Evolutionary conservation across 768 basidiomycete genomes (phyloP), one percentile per base, ranked within the genome.

Genomic region (Daedaleopsis sinensis): DNA sequence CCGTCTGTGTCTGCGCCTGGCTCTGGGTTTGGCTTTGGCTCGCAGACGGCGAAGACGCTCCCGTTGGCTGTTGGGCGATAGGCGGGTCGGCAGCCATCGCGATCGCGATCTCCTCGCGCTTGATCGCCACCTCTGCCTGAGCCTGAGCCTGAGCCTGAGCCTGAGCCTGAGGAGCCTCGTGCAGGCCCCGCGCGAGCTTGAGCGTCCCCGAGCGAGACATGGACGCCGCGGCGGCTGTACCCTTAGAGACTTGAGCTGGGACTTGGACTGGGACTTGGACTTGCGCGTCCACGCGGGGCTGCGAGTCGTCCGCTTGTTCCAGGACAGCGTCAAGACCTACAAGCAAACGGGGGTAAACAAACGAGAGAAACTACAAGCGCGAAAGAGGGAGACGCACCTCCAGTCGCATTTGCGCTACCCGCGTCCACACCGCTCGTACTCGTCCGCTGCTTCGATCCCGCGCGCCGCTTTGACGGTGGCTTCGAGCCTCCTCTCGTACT

Each of bases 161-260:
- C 39, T 38, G 52, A 36, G 50, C 23, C 52, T 57, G 55, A 18
- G 50, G 27, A 11, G 50, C 50, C 1, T 43, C 48, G 51, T 55
- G 56, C 46, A 50, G 49, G 44, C 56, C 56, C 21, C 57, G 52
- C n/a, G 56, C 38, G 2, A 62, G 19, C 37, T 53, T 10, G 24
- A 63, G 47, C 47, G 37, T 58, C 6, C 62, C 62, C 42, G 62
- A 63, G 35, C 53, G 62, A 48, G 58, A 51, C 35, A 38, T 42
- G 12, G 19, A 42, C 39, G 27, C 51, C 7, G 35, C n/a, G 12
- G 38, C 1, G 42, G 47, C 23, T n/a, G 12, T 49, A 7, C 47
- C 13, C 9, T 3, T 19, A 11, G n/a, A 19, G 7, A 21, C 11
- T 21, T 6, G 8, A n/a, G 47, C 19, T 2, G n/a, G 47, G n/a